Evolutionary conservation across 306 rosid genomes (phyloP).

Genomic region (Dryas alaskensis): DNA sequence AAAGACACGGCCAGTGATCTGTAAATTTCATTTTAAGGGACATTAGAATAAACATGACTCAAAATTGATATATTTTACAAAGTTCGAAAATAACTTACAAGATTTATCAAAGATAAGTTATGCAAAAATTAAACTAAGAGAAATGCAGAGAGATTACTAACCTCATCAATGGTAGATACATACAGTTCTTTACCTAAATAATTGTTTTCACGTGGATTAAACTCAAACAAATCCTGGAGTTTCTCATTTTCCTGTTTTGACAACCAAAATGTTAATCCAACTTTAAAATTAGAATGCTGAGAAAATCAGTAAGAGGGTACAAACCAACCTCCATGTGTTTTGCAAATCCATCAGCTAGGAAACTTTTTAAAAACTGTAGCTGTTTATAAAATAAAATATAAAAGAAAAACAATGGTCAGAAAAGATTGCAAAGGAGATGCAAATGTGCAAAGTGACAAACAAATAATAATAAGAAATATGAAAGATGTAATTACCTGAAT

Average conservation of each 20-base stretch:
- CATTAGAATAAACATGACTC: background rate
- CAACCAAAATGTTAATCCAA: background rate
- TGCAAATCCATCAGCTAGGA: conserved; percentile 18
- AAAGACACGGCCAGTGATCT: conserved; percentile 1
- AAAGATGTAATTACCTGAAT: conserved; percentile 33
- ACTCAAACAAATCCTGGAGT: conserved; percentile 28
- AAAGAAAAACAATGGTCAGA: background rate
- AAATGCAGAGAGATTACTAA: conserved; percentile 2
- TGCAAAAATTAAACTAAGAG: background rate
- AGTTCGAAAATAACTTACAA: too few species aligned
- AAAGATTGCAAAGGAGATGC: background rate
- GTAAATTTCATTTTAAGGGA: background rate
- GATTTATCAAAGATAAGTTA: background rate
- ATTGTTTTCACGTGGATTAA: background rate
- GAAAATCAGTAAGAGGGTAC: background rate
- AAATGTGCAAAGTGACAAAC: background rate
- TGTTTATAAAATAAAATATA: conserved; percentile 2
- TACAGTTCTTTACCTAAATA: conserved; percentile 25
- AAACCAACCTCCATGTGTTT: conserved; percentile 27
- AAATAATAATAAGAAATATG: background rate
- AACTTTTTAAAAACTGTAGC: conserved; percentile 25
- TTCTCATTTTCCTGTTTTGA: conserved; percentile 35
- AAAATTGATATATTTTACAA: too few species aligned
- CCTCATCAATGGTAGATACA: conserved; percentile 28
- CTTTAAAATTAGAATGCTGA: background rate